Evolutionary conservation across 805 yeast genomes (phyloP), one percentile per base, ranked within the genome.

Genomic region (Kodamaea leandrae): DNA sequence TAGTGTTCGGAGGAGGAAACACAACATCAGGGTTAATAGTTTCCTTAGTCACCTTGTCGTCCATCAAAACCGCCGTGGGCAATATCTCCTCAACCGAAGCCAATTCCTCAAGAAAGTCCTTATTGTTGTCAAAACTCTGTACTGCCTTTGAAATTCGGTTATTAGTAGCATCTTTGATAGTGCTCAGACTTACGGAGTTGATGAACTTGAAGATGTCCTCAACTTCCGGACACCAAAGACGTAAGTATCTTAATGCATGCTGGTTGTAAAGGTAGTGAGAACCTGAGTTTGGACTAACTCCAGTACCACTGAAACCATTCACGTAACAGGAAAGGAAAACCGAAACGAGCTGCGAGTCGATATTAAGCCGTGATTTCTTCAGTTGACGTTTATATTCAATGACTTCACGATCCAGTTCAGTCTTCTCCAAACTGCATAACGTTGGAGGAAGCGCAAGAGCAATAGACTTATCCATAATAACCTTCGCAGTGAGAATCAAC

Each of bases 181-280:
- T 14, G 14, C 24, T 24, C n/a, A 23, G 29, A 29, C 41, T 28
- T n/a, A 24, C 32, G 7, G 13, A 23, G 14, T 26, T 26, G 21
- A 36, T 36, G 32, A 36, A 36, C 3, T 36, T 36, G 25, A 36
- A 18, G 12, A 61, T 32, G 4, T 37, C 18, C 3, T 48, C 49
- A n/a, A 65, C 46, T 37, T 66, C 70, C 5, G 69, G 66, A 41
- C 60, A 52, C 70, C 71, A 66, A 6, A 52, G 48, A 17, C 47
- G 49, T 33, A 68, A 49, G 33, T 62, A 64, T 18, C 49, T 38
- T 34, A 69, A 51, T 1, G 63, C 72, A 19, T 50, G 55, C 41
- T 58, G 52, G 25, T 57, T 46, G 43, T 63, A 66, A 20, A 40
- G 44, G 42, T 61, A 64, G 41, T 66, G 68, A 2, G 64, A 54